These are phyloP conservation scores for Pseudozyma pruni DNA, from an alignment of 1,284 basidiomycete species.

Conservation along the genomic window DNA sequence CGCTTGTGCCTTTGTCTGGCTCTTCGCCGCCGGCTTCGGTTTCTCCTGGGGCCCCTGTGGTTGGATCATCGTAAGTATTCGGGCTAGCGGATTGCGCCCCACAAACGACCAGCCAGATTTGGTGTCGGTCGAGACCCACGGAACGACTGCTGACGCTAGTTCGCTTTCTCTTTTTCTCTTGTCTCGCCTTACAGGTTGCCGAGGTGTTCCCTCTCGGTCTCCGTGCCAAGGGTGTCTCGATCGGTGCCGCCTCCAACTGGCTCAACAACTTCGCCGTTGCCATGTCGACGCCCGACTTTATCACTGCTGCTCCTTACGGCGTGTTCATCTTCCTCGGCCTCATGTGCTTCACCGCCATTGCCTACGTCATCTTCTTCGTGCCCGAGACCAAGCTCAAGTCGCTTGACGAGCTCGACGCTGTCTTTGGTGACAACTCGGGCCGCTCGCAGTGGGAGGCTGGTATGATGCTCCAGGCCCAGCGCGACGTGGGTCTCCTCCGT, in stretches of 20 bases:
- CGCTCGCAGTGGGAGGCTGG: conserved; percentile 47
- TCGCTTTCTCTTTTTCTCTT: too few relatives aligned
- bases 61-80: conserved; percentile 85
- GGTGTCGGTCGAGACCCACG: too few relatives aligned
- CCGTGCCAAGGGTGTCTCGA: conserved; percentile 81
- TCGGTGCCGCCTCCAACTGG: conserved; percentile 88
- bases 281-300: conserved; percentile 46
- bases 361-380: conserved; percentile 72
- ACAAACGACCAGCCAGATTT: too few relatives aligned
- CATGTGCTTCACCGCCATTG: conserved; percentile 75
- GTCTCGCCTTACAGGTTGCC: too few relatives aligned
- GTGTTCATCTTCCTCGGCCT: conserved; percentile 77
- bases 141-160: too few relatives aligned
- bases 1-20: conserved; percentile 75
- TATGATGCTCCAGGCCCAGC: conserved; percentile 44
- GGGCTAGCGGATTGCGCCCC: too few relatives aligned
- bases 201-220: conserved; percentile 89
- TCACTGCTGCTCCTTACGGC: conserved; percentile 66
- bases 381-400: conserved; percentile 81
- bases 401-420: conserved; percentile 75
- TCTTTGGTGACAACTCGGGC: conserved; percentile 53
- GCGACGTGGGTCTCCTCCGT: conserved; percentile 48
- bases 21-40: conserved; percentile 84
- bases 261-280: conserved; percentile 76
- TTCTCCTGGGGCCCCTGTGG: conserved; percentile 79